phyloP scores from a whole-genome alignment of 1,284 basidiomycete genomes.

The Anthracocystis setariae region DNA sequence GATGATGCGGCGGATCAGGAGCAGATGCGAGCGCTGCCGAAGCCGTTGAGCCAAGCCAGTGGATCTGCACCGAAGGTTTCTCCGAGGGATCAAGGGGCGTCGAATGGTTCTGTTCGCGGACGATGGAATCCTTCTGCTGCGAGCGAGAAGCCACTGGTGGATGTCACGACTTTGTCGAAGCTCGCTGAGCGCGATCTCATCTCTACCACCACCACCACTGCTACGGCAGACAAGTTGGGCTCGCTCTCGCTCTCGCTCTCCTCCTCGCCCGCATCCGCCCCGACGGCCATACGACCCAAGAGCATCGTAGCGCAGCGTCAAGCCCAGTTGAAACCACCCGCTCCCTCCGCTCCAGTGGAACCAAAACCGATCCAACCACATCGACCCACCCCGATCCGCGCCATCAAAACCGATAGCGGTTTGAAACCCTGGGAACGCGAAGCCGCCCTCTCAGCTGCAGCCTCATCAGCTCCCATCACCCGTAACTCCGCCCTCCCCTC shows the following conservation, averaged over 20 bases:
- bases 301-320: conserved; percentile 5
- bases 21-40: conserved; percentile 43
- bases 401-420: background rate
- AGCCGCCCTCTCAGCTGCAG: conserved; percentile 39
- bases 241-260: conserved; percentile 5
- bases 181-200: no score
- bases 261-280: no score
- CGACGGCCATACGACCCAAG: background rate
- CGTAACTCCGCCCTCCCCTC: conserved; percentile 19
- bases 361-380: conserved; percentile 12
- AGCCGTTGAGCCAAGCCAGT: conserved; percentile 9
- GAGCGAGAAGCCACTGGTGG: conserved; percentile 13
- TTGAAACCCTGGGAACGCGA: conserved; percentile 60
- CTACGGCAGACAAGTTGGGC: conserved; percentile 9
- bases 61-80: no score
- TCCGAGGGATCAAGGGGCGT: no score
- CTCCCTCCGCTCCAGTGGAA: no score
- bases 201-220: background rate
- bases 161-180: conserved; percentile 16
- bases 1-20: conserved; percentile 44
- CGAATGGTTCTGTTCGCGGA: background rate
- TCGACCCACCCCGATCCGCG: conserved; percentile 31
- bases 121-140: conserved; percentile 1
- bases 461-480: conserved; percentile 12
- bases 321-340: no score